These are phyloP conservation scores for Haplographium delicatum DNA, from an alignment of 495 filamentous ascomycete genomes.

Conservation along the genomic window DNA sequence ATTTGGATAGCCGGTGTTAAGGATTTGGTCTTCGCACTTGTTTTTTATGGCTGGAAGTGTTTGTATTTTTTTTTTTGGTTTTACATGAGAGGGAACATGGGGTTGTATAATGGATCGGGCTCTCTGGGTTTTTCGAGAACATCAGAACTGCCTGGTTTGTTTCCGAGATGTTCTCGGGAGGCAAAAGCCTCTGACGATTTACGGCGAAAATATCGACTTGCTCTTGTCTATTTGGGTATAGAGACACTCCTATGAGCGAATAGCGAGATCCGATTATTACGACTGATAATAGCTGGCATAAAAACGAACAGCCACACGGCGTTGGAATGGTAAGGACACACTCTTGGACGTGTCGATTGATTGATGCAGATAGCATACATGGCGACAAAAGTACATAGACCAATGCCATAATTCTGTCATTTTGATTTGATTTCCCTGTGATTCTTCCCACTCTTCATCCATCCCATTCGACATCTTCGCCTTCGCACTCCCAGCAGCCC, in stretches of 20 bases:
- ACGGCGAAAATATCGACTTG: too few relatives aligned
- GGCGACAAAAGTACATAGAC: slow-evolving; percentile 4
- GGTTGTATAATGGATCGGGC: slow-evolving; percentile 5
- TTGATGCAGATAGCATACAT: not conserved
- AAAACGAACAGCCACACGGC: too few relatives aligned
- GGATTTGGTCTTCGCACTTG: not conserved
- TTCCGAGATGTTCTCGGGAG: too few relatives aligned
- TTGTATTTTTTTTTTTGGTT: slow-evolving; percentile 4
- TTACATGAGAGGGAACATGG: not conserved
- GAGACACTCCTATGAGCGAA: not conserved
- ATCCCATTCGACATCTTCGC: too few relatives aligned
- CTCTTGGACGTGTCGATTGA: not conserved
- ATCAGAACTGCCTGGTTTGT: too few relatives aligned
- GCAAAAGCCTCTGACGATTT: too few relatives aligned
- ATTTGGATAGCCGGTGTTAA: not conserved
- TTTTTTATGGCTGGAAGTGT: not conserved
- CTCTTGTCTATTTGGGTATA: too few relatives aligned
- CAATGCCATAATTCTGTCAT: not conserved
- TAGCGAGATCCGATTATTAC: not conserved
- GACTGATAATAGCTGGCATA: not conserved
- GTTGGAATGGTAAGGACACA: not conserved
- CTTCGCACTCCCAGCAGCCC: too few relatives aligned
- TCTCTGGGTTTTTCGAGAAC: too few relatives aligned
- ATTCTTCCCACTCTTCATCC: too few relatives aligned
- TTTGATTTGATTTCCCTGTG: too few relatives aligned